Evolutionary conservation across 208 protist genomes (phyloP).

Genomic region (Endotrypanum monterogeii): DNA sequence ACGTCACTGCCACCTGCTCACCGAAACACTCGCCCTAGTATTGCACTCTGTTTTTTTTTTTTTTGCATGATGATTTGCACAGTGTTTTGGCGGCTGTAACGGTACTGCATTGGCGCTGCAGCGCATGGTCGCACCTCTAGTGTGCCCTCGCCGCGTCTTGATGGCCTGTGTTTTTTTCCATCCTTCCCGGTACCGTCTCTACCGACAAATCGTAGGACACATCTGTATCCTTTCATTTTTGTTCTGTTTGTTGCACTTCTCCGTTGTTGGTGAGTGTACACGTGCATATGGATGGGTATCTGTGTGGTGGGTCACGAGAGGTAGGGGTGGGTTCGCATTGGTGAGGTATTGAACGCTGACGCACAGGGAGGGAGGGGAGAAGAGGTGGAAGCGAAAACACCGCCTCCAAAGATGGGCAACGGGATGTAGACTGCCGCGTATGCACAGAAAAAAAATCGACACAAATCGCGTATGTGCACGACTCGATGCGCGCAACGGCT

Average conservation of each 20-base stretch:
- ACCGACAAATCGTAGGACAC: no score
- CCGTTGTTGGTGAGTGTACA: background rate
- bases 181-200: background rate
- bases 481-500: no score
- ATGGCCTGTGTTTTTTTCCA: background rate
- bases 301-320: background rate
- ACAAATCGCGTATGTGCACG: no score
- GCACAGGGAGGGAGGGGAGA: background rate
- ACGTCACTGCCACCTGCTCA: background rate
- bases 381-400: background rate
- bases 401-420: background rate
- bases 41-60: background rate
- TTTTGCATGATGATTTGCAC: background rate
- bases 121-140: background rate
- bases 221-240: background rate
- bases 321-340: no score
- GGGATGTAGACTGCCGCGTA: background rate
- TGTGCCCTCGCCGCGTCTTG: background rate
- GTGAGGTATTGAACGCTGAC: no score
- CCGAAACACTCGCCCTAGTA: slow-evolving; percentile 9
- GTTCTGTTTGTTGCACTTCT: background rate
- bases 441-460: no score
- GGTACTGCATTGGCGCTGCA: background rate
- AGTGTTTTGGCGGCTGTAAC: background rate
- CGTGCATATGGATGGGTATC: no score